A percentile compares a stretch with the other conserved stretches of the same genome.
These are phyloP conservation scores for Cucurbita moschata DNA, from an alignment of 306 rosid species.

Conservation along the genomic window DNA sequence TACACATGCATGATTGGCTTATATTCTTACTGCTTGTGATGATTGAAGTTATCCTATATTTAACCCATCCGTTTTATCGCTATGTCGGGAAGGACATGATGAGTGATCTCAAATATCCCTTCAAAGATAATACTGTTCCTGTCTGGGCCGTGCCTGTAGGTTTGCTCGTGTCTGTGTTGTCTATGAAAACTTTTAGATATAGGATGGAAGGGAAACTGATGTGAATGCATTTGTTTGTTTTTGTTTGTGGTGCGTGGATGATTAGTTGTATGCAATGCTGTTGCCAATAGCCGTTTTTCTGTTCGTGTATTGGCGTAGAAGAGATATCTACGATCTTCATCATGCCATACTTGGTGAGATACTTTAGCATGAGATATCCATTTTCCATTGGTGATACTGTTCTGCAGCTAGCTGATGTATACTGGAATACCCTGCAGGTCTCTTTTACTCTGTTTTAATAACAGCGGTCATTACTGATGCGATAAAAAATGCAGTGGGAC, in stretches of 20 bases:
- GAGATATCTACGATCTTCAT: constrained; percentile 80
- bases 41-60: constrained; percentile 18
- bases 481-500: constrained; percentile 72
- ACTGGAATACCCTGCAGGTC: constrained; percentile 30
- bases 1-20: constrained; percentile 73
- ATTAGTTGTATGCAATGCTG: constrained; percentile 49
- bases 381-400: neutral
- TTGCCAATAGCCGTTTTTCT: constrained; percentile 59
- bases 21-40: constrained; percentile 57
- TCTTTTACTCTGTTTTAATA: constrained; percentile 49
- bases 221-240: neutral
- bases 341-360: constrained; percentile 69
- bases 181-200: neutral
- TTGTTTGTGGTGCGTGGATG: constrained; percentile 8
- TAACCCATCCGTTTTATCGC: constrained; percentile 71
- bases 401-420: constrained; percentile 6
- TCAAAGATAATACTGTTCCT: constrained; percentile 73
- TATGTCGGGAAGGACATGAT: constrained; percentile 87
- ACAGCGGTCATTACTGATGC: constrained; percentile 67
- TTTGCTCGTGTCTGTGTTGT: constrained; percentile 5
- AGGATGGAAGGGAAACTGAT: constrained; percentile 8
- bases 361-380: neutral
- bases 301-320: constrained; percentile 52
- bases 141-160: constrained; percentile 77
- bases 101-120: constrained; percentile 67